phyloP scores from a whole-genome alignment of 345 rosid species.

The Eucalyptus polybractea region DNA sequence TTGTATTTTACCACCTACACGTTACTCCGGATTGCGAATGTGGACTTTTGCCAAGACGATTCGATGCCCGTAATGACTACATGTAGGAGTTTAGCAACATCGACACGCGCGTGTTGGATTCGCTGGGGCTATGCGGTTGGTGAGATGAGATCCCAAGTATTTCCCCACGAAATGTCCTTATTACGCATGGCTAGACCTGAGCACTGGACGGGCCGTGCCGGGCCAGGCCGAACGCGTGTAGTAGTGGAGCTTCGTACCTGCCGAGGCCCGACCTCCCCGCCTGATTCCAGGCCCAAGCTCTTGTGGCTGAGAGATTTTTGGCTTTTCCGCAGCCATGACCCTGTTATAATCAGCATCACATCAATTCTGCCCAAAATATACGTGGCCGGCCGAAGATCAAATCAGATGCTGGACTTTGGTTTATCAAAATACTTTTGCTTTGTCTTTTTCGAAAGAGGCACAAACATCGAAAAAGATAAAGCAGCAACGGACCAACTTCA shows the following conservation, averaged over 20 bases:
- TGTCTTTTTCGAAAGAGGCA: background rate
- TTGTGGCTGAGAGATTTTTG: background rate
- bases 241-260: background rate
- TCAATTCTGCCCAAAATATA: too few relatives aligned
- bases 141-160: background rate
- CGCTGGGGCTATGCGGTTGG: background rate
- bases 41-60: background rate
- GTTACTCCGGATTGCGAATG: background rate
- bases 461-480: background rate
- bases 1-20: background rate
- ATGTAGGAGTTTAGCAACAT: background rate
- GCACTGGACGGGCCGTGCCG: too few relatives aligned
- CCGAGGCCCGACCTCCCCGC: background rate
- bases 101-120: background rate
- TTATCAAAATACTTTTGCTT: background rate
- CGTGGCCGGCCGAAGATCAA: background rate
- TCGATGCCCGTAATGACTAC: background rate
- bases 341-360: too few relatives aligned
- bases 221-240: background rate
- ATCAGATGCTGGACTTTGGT: background rate
- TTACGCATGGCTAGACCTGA: background rate
- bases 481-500: background rate
- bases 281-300: background rate
- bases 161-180: background rate
- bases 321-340: background rate